Conservation (phyloP, 495 filamentous ascomycete genomes). For the Penicillium ucsense region DNA sequence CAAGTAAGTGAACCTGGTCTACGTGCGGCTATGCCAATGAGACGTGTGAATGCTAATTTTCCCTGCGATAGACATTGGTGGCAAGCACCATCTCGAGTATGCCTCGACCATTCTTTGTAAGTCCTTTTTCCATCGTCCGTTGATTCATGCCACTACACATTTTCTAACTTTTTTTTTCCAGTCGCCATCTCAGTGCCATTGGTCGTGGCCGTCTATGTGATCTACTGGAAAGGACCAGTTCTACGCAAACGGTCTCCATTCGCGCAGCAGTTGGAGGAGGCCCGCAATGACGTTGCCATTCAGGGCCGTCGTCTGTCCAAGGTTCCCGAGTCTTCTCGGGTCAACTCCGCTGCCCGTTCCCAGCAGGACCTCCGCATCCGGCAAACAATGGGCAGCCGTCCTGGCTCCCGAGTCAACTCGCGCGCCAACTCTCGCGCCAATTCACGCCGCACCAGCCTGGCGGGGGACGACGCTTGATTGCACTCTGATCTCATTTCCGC, state of each 20-base stretch:
- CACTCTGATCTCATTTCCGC: no score
- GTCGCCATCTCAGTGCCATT: slow-evolving; percentile 57
- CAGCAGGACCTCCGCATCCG: slow-evolving; percentile 42
- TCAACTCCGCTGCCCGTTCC: slow-evolving; percentile 37
- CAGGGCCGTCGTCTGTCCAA: slow-evolving; percentile 30
- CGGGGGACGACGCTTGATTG: not conserved
- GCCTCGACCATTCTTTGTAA: slow-evolving; percentile 62
- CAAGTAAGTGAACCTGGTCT: slow-evolving; percentile 26
- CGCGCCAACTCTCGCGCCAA: slow-evolving; percentile 26
- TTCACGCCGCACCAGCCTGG: slow-evolving; percentile 30
- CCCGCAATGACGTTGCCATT: slow-evolving; percentile 30
- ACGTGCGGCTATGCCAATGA: not conserved
- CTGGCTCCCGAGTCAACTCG: slow-evolving; percentile 26
- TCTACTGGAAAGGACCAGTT: slow-evolving; percentile 65
- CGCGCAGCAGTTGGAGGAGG: slow-evolving; percentile 57
- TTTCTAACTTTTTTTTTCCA: slow-evolving; percentile 1
- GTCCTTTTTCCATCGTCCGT: slow-evolving; percentile 1
- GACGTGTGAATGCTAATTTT: not conserved
- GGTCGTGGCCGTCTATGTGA: slow-evolving; percentile 63
- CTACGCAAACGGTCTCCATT: slow-evolving; percentile 64
- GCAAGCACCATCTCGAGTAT: slow-evolving; percentile 49
- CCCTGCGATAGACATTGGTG: slow-evolving; percentile 45
- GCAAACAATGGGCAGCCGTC: slow-evolving; percentile 33
- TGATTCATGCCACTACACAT: not conserved
- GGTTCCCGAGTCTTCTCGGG: slow-evolving; percentile 29